phyloP scores from a whole-genome alignment of 805 yeast genomes.

The Schizosaccharomyces pombe region ASM294v3 CU329670.1:4657501-4658000 shows the following conservation, averaged over 20 bases:
- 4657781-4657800: conserved; percentile 42
- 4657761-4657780: conserved; percentile 38
- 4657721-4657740: conserved; percentile 89
- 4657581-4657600: conserved; percentile 82
- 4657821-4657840: neutral
- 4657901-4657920: neutral
- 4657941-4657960: neutral
- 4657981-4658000: neutral
- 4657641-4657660: conserved; percentile 54
- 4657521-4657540: conserved; percentile 75
- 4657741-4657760: conserved; percentile 57
- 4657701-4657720: conserved; percentile 44
- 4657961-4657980: conserved; percentile 4
- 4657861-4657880: neutral
- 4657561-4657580: conserved; percentile 56
- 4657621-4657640: conserved; percentile 39
- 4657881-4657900: conserved; percentile 1
- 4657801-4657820: conserved; percentile 64
- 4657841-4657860: neutral
- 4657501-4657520: conserved; percentile 54
- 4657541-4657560: conserved; percentile 32
- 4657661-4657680: conserved; percentile 79
- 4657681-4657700: conserved; percentile 35
- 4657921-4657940: neutral
- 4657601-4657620: conserved; percentile 55